These are phyloP conservation scores for Incumbomyces lentus DNA, from an alignment of 2,329 filamentous ascomycete species.

Conservation along the genomic window DNA sequence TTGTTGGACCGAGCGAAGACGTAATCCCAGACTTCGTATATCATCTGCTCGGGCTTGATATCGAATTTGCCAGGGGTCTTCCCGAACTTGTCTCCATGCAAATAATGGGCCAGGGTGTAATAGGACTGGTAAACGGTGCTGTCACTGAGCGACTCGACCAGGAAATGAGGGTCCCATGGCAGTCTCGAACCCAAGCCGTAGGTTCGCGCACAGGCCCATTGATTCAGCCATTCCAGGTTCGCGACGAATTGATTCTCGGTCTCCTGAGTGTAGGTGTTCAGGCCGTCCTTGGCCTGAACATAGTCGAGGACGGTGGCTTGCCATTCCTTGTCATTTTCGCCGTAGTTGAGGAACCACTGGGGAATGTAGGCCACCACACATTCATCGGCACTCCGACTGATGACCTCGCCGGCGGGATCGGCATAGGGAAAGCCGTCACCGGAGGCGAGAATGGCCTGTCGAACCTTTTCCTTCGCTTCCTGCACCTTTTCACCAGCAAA, in stretches of 20 bases:
- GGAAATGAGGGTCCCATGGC: conserved; percentile 82
- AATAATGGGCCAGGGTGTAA: conserved; percentile 50
- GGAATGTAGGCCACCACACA: conserved; percentile 89
- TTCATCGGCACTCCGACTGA: conserved; percentile 80
- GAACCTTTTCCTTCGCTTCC: conserved; percentile 74
- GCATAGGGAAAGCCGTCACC: conserved; percentile 82
- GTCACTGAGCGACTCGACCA: conserved; percentile 87
- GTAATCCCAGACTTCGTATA: conserved; percentile 93
- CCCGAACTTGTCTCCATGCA: conserved; percentile 82
- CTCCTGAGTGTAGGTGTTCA: conserved; percentile 73
- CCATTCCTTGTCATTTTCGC: conserved; percentile 71
- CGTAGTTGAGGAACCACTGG: conserved; percentile 98
- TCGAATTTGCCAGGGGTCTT: conserved; percentile 57
- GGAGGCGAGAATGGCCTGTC: conserved; percentile 63
- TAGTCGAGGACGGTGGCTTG: conserved; percentile 62
- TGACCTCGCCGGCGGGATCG: conserved; percentile 82
- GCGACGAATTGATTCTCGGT: conserved; percentile 72
- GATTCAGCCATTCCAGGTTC: conserved; percentile 82
- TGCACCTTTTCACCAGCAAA: conserved; percentile 82
- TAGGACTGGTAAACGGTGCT: conserved; percentile 73
- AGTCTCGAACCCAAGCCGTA: conserved; percentile 90
- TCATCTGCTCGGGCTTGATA: conserved; percentile 76
- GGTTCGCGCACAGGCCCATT: conserved; percentile 88
- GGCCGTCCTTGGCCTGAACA: conserved; percentile 55
- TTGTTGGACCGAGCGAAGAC: conserved; percentile 70